Base-by-base conservation (phyloP, 2,329 filamentous ascomycete species). In the Aspergillus luchuensis region DNA sequence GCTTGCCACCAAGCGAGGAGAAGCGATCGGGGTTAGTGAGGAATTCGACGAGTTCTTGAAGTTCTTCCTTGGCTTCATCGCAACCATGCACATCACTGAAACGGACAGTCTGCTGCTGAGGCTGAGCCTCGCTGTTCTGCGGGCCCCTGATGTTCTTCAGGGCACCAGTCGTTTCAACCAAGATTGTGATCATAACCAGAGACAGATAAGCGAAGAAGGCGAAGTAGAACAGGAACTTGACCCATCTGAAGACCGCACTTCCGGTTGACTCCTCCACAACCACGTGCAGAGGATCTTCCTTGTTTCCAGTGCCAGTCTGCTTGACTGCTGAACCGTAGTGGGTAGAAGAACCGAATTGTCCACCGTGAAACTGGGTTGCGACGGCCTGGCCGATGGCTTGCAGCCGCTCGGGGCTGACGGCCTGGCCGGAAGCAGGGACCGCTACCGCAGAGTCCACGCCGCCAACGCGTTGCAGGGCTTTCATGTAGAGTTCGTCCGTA, bases 41-140 rank as follows among this genome's bases (percentile, higher is more conserved):
- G 71, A 99, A 99, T 70, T 99, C 95, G 51, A 99, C 94, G 56
- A 99, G 87, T 77, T 99, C 95, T 77, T 96, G 91, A 4, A 99
- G 85, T 77, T 99, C 95, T 71, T 99, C 96, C 80, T 98, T 99
- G 65, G 95, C 95, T 78, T 99, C 96, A 66, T 98, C 93, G 68
- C 94, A 98, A 56, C 95, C 95, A 74, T 99, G 95, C 6, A 99
- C 95, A 74, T 99, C 95, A 60, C 84, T 85, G 80, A 99, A 99
- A 50, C 91, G 88, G 19, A 92, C 92, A 60, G 86, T 97, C 75
- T 99, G 95, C 69, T 93, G 89, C 76, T 98, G 91, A 7, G 95
- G 89, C 75, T 96, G 94, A 63, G 93, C 92, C 78, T 99, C 92
- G 62, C 90, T 91, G 68, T 88, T 88, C 59, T 89, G 86, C 2